phyloP scores from a whole-genome alignment of 257 asterid species.

The Nicotiana paniculata region DNA sequence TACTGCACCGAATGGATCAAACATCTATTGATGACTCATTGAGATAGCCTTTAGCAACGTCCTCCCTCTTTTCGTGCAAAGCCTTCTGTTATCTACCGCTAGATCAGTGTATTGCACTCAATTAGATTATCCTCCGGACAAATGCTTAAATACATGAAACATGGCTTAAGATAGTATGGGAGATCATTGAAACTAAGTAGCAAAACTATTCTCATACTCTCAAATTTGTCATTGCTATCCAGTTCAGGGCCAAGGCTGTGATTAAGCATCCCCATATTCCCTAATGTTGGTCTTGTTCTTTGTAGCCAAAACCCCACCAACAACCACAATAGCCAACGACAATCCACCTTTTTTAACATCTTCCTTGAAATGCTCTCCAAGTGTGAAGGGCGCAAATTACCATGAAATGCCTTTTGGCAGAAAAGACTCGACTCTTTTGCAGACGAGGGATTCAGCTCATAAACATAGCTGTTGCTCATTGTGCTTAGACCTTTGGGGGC shows the following conservation, averaged over 20 bases:
- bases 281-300: background rate
- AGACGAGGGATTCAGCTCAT: slow-evolving; percentile 8
- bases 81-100: slow-evolving; percentile 34
- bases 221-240: slow-evolving; percentile 19
- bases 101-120: slow-evolving; percentile 11
- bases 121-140: slow-evolving; percentile 33
- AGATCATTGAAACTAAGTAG: slow-evolving; percentile 28
- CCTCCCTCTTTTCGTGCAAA: slow-evolving; percentile 25
- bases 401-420: background rate
- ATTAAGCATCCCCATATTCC: slow-evolving; percentile 22
- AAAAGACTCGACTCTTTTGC: background rate
- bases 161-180: slow-evolving; percentile 31
- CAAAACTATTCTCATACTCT: slow-evolving; percentile 19
- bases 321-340: slow-evolving; percentile 25
- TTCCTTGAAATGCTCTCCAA: background rate
- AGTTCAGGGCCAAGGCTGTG: slow-evolving; percentile 17
- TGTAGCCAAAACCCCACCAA: slow-evolving; percentile 24
- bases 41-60: slow-evolving; percentile 36
- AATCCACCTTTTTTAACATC: slow-evolving; percentile 19
- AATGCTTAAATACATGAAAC: slow-evolving; percentile 27
- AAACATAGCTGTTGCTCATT: background rate
- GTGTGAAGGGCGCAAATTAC: slow-evolving; percentile 13
- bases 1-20: slow-evolving; percentile 19
- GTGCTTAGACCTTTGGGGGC: slow-evolving; percentile 8
- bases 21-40: slow-evolving; percentile 35